phyloP scores from a whole-genome alignment of 768 basidiomycete genomes.

The Kwoniella botswanensis region DNA sequence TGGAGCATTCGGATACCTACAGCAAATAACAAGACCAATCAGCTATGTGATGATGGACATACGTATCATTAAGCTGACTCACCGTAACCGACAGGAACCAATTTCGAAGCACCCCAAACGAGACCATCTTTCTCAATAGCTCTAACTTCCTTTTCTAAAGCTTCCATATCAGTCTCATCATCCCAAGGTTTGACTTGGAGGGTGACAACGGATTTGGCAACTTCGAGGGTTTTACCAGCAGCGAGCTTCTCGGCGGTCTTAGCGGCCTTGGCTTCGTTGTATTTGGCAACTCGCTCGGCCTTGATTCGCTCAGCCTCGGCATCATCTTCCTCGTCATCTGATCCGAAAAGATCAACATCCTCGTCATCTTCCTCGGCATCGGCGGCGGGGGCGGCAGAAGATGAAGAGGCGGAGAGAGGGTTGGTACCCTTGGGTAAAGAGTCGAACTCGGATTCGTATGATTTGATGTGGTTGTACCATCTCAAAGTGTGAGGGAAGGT shows the following conservation, averaged over 20 bases:
- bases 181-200: conserved; percentile 99
- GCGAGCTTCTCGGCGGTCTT: conserved; percentile 82
- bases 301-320: conserved; percentile 85
- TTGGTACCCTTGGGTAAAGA: conserved; percentile 67
- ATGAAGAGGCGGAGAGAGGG: conserved; percentile 59
- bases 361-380: conserved; percentile 68
- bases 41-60: neutral
- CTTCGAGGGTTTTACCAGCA: conserved; percentile 57
- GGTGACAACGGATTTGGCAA: conserved; percentile 88
- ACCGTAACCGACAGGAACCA: conserved; percentile 84
- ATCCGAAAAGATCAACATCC: conserved; percentile 85
- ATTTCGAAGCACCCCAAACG: conserved; percentile 92
- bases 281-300: conserved; percentile 89
- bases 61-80: conserved; percentile 24
- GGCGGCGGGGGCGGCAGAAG: conserved; percentile 58
- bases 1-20: conserved; percentile 88
- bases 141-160: conserved; percentile 79
- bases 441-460: conserved; percentile 76
- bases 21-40: conserved; percentile 9
- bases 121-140: conserved; percentile 87
- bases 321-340: conserved; percentile 75
- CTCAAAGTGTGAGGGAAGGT: conserved; percentile 75
- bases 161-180: conserved; percentile 96
- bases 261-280: conserved; percentile 88
- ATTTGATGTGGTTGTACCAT: conserved; percentile 94